Conservation (phyloP, 73 alveolate species). For the Paraurostyla sp. region DNA sequence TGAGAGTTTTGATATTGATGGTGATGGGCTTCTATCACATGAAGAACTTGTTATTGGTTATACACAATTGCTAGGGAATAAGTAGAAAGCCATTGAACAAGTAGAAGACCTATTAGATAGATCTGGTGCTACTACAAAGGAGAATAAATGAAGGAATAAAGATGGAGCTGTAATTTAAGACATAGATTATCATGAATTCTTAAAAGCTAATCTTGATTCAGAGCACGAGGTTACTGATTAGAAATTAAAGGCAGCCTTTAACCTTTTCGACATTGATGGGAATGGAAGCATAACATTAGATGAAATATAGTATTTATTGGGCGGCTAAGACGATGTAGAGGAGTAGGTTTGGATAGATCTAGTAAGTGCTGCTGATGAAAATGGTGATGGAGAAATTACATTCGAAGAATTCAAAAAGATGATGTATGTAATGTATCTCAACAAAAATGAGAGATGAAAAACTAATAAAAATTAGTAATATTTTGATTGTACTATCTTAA, state of each 20-base stretch:
- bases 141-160: no score
- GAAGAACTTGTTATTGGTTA: slow-evolving; percentile 16
- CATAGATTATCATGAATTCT: slow-evolving; percentile 31
- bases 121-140: no score
- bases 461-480: no score
- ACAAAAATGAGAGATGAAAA: background rate
- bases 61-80: slow-evolving; percentile 17
- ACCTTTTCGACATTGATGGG: slow-evolving; percentile 52
- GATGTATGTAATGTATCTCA: slow-evolving; percentile 48
- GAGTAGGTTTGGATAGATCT: slow-evolving; percentile 41
- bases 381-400: slow-evolving; percentile 55
- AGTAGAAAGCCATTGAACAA: background rate
- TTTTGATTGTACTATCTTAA: no score
- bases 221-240: slow-evolving; percentile 40
- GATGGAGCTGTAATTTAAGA: background rate
- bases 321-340: slow-evolving; percentile 57
- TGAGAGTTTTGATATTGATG: slow-evolving; percentile 14
- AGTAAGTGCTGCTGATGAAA: slow-evolving; percentile 9
- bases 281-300: slow-evolving; percentile 43
- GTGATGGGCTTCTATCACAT: slow-evolving; percentile 24
- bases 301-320: slow-evolving; percentile 38
- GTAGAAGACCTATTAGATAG: no score
- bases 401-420: slow-evolving; percentile 57
- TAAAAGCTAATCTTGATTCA: slow-evolving; percentile 40
- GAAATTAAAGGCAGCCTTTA: slow-evolving; percentile 43